These are phyloP conservation scores for Fragilaria crotonensis DNA, from an alignment of 108 stramenopile species.

Conservation along the genomic window DNA sequence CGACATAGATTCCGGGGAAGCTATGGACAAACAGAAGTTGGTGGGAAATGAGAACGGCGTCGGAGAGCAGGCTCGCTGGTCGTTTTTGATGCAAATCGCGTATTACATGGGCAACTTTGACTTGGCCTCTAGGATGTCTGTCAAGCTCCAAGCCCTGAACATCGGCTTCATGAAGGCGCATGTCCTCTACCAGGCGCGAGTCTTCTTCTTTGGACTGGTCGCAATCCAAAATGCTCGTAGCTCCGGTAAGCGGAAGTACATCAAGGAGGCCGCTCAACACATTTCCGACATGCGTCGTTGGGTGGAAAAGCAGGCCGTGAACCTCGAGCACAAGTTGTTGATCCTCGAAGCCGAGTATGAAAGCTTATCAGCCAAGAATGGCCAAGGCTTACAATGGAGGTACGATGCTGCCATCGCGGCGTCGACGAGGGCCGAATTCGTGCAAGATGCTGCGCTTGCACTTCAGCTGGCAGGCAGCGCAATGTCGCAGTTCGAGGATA, in stretches of 20 bases:
- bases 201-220: slow-evolving; percentile 1
- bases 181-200: background rate
- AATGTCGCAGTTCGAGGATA: background rate
- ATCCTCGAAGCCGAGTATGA: background rate
- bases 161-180: background rate
- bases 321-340: background rate
- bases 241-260: background rate
- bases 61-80: background rate
- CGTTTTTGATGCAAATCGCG: slow-evolving; percentile 6
- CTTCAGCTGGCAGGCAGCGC: background rate
- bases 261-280: background rate
- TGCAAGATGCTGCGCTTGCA: background rate
- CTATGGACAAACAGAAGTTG: background rate
- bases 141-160: background rate
- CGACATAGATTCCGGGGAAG: background rate
- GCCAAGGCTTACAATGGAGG: background rate
- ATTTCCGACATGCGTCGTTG: background rate
- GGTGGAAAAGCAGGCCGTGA: background rate
- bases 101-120: background rate
- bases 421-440: background rate
- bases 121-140: background rate
- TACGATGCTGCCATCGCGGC: background rate
- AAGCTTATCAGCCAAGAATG: background rate
- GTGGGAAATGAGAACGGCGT: background rate
- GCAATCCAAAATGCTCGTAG: background rate